phyloP scores from a whole-genome alignment of 345 rosid species.

The Passiflora organensis region DNA sequence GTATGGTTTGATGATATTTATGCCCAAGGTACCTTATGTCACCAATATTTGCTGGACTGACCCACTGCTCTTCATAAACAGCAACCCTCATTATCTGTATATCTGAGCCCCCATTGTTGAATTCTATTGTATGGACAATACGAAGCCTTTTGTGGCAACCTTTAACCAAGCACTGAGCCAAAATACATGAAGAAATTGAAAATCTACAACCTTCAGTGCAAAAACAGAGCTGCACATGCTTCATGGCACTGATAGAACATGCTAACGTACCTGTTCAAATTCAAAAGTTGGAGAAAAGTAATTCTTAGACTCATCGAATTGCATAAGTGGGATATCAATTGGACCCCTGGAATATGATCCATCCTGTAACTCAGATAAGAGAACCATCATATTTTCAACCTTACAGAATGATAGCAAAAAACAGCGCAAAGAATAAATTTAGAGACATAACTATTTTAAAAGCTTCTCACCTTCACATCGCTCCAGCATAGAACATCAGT shows the following conservation, averaged over 20 bases:
- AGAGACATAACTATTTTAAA: background rate
- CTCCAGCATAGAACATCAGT: no score
- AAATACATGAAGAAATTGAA: conserved; percentile 2
- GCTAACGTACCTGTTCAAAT: conserved; percentile 70
- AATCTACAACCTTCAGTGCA: background rate
- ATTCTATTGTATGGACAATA: conserved; percentile 78
- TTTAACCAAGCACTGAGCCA: conserved; percentile 75
- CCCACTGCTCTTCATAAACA: conserved; percentile 86
- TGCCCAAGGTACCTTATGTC: conserved; percentile 49
- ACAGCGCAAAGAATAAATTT: background rate
- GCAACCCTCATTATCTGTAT: conserved; percentile 93
- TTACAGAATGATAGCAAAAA: no score
- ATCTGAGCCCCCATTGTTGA: conserved; percentile 67
- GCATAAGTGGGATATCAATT: conserved; percentile 58
- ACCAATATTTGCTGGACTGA: conserved; percentile 53
- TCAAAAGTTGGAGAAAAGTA: conserved; percentile 68
- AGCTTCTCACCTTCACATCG: background rate
- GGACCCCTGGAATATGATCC: conserved; percentile 96
- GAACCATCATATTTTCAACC: background rate
- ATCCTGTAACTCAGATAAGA: conserved; percentile 43
- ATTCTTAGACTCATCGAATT: conserved; percentile 53
- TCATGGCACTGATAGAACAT: background rate
- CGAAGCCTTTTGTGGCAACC: conserved; percentile 96
- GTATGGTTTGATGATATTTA: background rate
- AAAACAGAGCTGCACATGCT: background rate